These are phyloP conservation scores for Dothistroma pini DNA, from an alignment of 2,329 filamentous ascomycete genomes.

Conservation along the genomic window DNA sequence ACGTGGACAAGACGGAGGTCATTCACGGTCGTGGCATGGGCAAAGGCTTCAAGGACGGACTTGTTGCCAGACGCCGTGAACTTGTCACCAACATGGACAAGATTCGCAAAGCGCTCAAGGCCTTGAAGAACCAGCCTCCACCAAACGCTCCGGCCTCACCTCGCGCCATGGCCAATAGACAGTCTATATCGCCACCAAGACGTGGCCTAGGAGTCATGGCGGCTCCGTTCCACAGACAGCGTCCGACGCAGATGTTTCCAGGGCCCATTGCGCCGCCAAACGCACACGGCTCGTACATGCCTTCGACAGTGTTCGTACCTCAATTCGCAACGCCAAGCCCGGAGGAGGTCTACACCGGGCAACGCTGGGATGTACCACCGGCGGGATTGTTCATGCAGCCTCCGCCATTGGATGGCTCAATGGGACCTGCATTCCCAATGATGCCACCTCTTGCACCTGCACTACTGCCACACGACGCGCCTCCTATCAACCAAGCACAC, in stretches of 20 bases:
- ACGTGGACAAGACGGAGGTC: constrained; percentile 38
- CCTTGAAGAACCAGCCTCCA: constrained; percentile 28
- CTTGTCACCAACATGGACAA: constrained; percentile 34
- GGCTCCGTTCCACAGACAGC: constrained; percentile 17
- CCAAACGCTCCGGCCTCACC: constrained; percentile 26
- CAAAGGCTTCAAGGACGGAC: constrained; percentile 30
- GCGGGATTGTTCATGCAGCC: constrained; percentile 28
- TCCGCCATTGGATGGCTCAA: constrained; percentile 31
- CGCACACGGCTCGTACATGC: neutral
- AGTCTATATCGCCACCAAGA: constrained; percentile 25
- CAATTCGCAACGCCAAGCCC: constrained; percentile 20
- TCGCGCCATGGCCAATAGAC: constrained; percentile 20
- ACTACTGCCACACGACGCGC: neutral
- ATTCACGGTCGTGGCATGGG: constrained; percentile 34
- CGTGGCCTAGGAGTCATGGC: constrained; percentile 5
- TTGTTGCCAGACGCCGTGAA: constrained; percentile 34
- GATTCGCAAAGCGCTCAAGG: constrained; percentile 35
- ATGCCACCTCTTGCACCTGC: constrained; percentile 8
- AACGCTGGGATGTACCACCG: constrained; percentile 25
- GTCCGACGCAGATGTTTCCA: constrained; percentile 13
- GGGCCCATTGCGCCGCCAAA: constrained; percentile 7
- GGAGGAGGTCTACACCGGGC: constrained; percentile 20
- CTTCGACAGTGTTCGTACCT: constrained; percentile 13
- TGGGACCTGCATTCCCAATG: constrained; percentile 20
- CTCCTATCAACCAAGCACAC: neutral